Evolutionary conservation across 345 rosid species (phyloP), one percentile per base, ranked within the genome.

Genomic region (Carallia brachiata): DNA sequence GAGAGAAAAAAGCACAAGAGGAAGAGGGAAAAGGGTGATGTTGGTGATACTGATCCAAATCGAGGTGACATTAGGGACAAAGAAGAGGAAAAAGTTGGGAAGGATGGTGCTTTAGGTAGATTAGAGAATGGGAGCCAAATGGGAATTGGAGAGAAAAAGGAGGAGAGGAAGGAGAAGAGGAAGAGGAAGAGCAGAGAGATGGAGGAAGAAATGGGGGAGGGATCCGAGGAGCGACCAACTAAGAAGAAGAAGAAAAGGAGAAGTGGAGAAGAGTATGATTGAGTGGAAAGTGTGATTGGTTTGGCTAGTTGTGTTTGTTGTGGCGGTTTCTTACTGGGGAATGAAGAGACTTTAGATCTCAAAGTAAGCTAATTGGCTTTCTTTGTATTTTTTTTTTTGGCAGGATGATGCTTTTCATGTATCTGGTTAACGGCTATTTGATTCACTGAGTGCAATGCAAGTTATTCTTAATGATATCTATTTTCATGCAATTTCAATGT

Each of bases 171-270:
- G 48, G 66, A 73, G 73, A 70, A 47, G 31, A 44, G 12, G 50
- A 44, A 44, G 50, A 44, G 77, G 56, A 77, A 79, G 76, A 73
- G 53, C 58, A 74, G 59, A 61, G 76, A 77, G 67, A 52, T 47
- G 40, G 70, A 73, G 40, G 73, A 57, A 47, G 73, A 65, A 62
- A 71, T 34, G 28, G 77, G 69, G 39, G 65, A 50, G 2, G 67
- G 66, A 44, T 66, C 70, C 0, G 84, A 76, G 44, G 86, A 72
- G 55, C 70, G n/a, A 64, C 72, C 56, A 63, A 78, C 73, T 61
- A 80, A 80, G 80, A 86, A 84, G 65, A 84, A 70, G 70, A 84
- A 54, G 77, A 73, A 67, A 37, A 73, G 73, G 67, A 70, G 39
- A 8, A 23, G 60, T 28, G 60, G 30, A 50, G 71, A 32, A 32